Evolutionary conservation across 306 rosid genomes (phyloP).

Genomic region (Casuarina glauca): DNA sequence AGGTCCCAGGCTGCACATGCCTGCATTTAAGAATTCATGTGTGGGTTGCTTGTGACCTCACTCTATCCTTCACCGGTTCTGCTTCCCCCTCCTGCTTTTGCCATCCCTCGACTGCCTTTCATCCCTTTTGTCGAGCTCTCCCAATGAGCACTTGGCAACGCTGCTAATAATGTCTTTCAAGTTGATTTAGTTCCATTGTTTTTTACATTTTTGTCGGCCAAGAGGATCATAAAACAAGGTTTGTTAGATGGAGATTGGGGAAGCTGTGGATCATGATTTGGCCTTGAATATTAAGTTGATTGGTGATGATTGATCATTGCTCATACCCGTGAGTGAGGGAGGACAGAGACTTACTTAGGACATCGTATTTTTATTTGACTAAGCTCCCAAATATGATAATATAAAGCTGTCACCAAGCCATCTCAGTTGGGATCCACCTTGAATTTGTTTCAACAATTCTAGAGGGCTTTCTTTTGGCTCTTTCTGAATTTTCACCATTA

Average conservation of each 20-base stretch:
- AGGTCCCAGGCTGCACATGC: slow-evolving; percentile 44
- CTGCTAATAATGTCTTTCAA: neutral
- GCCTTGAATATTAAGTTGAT: slow-evolving; percentile 17
- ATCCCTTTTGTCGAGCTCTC: neutral
- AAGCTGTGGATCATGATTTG: neutral
- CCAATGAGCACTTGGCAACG: no score
- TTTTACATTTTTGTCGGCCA: neutral
- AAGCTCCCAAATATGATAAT: slow-evolving; percentile 12
- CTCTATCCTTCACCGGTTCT: slow-evolving; percentile 12
- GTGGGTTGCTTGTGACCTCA: slow-evolving; percentile 27
- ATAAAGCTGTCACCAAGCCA: slow-evolving; percentile 28
- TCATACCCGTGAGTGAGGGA: slow-evolving; percentile 32
- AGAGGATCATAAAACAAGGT: neutral
- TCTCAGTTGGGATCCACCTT: slow-evolving; percentile 25
- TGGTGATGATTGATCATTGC: neutral
- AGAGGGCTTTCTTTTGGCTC: slow-evolving; percentile 21
- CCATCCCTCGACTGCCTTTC: neutral
- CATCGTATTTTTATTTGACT: slow-evolving; percentile 22
- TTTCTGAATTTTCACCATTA: slow-evolving; percentile 4
- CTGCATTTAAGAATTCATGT: slow-evolving; percentile 48
- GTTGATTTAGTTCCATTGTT: neutral
- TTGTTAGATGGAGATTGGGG: neutral
- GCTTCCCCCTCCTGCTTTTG: slow-evolving; percentile 3
- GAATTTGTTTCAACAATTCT: slow-evolving; percentile 14
- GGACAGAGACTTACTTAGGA: slow-evolving; percentile 9